A percentile compares a stretch with the other conserved stretches of the same genome.
Conservation (phyloP, 257 asterid genomes). For the Solanum medicagineum region DNA sequence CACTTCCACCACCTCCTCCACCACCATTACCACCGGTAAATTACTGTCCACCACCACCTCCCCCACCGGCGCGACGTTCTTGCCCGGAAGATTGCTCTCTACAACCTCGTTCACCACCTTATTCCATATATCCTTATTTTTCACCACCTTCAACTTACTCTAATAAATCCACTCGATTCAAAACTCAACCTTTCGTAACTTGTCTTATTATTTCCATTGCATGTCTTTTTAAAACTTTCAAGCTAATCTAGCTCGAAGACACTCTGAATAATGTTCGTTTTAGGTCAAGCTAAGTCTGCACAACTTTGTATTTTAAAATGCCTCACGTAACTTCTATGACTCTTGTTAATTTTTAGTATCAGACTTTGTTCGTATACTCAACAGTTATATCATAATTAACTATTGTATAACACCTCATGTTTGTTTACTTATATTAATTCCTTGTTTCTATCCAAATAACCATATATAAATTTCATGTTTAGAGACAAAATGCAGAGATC, state of each 20-base stretch:
- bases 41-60: constrained; percentile 32
- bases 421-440: neutral
- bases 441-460: neutral
- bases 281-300: neutral
- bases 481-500: neutral
- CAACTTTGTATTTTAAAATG: neutral
- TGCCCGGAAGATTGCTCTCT: constrained; percentile 32
- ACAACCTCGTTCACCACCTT: constrained; percentile 33
- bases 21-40: constrained; percentile 1
- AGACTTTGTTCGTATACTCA: neutral
- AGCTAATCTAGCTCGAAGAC: neutral
- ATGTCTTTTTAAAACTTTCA: neutral
- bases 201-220: neutral
- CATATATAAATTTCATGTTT: neutral
- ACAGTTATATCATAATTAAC: neutral
- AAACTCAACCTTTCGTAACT: constrained; percentile 1
- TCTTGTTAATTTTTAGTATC: neutral
- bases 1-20: neutral
- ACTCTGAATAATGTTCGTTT: neutral
- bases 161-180: constrained; percentile 12
- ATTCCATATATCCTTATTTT: constrained; percentile 6
- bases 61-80: constrained; percentile 19
- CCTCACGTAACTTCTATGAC: neutral
- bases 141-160: constrained; percentile 15
- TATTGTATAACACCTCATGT: neutral